Evolutionary conservation across 2,329 filamentous ascomycete species (phyloP), one percentile per base, ranked within the genome.

Genomic region (Fusarium sp.): DNA sequence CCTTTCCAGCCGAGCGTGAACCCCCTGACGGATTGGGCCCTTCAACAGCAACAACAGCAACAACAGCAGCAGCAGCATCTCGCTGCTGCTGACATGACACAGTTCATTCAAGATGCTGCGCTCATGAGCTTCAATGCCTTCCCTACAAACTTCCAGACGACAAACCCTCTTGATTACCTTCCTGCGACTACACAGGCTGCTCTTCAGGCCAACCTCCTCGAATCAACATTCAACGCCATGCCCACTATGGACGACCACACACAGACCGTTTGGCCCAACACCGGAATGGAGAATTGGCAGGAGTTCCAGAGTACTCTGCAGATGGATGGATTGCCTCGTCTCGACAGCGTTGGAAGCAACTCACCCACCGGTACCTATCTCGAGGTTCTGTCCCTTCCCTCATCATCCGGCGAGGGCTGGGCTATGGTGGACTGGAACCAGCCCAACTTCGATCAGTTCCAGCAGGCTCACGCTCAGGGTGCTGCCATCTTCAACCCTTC

Each of bases 351-450:
- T 37, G 82, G 82, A 52, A 83, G 82, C 75, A 81, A 80, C 59
- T 84, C 82, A 13, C 82, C 82, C 21, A 83, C 81, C 4, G 80
- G 80, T 43, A 83, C 87, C 64, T 94, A 93, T 78, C 83, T 97
- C 46, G 94, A 98, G 80, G 92, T 97, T 33, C 83, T 95, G 49
- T 98, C 95, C 9, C 84, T 97, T 42, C 87, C 88, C 24, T 91
- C 90, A 57, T 93, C 93, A 69, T 93, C 92, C 75, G 94, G 97
- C 73, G 93, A 94, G 73, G 93, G 93, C 60, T 98, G 94, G 94
- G 89, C 89, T 50, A 88, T 92, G 70, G 90, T 98, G 59, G 92
- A 96, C 70, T 88, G 89, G 77, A 90, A 90, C 63, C 89, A 91
- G 63, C 90, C 89, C 65, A 91, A 90, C 50, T 74, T 81, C 37